Conservation (phyloP, 148 eudicot species). For the Camellia sinensis region DNA sequence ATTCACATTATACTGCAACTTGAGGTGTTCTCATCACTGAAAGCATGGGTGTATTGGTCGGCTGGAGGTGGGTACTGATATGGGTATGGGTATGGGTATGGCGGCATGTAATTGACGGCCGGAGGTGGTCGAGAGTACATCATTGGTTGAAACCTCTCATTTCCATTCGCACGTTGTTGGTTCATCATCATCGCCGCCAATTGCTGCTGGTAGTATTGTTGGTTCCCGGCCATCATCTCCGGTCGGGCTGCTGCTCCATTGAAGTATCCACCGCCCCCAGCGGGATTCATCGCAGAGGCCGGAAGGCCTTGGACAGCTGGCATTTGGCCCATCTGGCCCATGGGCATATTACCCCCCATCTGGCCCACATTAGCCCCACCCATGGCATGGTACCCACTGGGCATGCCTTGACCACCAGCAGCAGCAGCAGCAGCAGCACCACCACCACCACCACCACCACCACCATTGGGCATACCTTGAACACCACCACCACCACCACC, state of each 20-base stretch:
- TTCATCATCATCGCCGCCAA: conserved; percentile 86
- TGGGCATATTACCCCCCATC: conserved; percentile 58
- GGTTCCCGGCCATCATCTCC: conserved; percentile 65
- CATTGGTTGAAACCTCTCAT: conserved; percentile 92
- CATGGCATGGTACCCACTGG: conserved; percentile 35
- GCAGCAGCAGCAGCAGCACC: conserved; percentile 25
- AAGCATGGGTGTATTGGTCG: conserved; percentile 60
- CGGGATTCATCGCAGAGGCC: conserved; percentile 28
- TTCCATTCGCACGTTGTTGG: conserved; percentile 79
- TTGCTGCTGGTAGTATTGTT: conserved; percentile 62
- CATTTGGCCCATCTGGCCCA: conserved; percentile 66
- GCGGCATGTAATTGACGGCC: conserved; percentile 56
- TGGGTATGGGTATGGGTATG: conserved; percentile 23
- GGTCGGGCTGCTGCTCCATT: conserved; percentile 41
- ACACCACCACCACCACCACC: conserved; percentile 42
- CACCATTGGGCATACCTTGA: conserved; percentile 44
- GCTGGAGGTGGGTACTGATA: conserved; percentile 50
- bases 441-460: conserved; percentile 26
- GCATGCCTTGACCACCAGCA: conserved; percentile 34
- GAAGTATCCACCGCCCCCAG: conserved; percentile 37
- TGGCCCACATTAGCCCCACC: conserved; percentile 49
- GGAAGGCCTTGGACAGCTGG: conserved; percentile 83
- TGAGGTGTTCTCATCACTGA: conserved; percentile 84
- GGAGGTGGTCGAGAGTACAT: conserved; percentile 88
- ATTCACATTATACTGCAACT: conserved; percentile 86